Conservation (phyloP, 2,329 filamentous ascomycete genomes). For the Aspergillus aculeatus region DNA sequence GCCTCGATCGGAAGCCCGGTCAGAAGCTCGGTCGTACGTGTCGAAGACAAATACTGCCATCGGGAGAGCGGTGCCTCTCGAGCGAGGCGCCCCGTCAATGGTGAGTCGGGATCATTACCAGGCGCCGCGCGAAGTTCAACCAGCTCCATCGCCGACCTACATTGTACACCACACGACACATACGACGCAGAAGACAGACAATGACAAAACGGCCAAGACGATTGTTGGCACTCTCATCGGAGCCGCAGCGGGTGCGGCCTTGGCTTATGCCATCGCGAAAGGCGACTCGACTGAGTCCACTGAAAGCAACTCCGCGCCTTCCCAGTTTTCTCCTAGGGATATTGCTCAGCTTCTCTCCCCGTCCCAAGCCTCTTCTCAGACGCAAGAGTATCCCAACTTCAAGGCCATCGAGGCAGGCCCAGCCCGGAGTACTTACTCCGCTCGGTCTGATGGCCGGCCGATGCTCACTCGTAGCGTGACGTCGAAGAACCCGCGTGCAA, state of each 20-base stretch:
- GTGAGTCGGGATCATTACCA: slow-evolving; percentile 23
- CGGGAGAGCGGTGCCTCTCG: slow-evolving; percentile 20
- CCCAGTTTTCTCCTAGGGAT: slow-evolving; percentile 26
- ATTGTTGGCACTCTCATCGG: slow-evolving; percentile 75
- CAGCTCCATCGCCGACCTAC: slow-evolving; percentile 25
- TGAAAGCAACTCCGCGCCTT: slow-evolving; percentile 22
- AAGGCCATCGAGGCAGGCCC: slow-evolving; percentile 36
- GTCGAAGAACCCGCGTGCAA: slow-evolving; percentile 43
- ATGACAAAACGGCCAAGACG: slow-evolving; percentile 54
- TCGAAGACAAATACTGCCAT: slow-evolving; percentile 28
- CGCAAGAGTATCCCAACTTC: slow-evolving; percentile 25
- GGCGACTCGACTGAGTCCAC: slow-evolving; percentile 46
- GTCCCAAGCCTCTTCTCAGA: slow-evolving; percentile 24
- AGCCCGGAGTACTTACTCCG: slow-evolving; percentile 28
- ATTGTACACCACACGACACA: slow-evolving; percentile 24
- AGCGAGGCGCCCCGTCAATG: slow-evolving; percentile 16
- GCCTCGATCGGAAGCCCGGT: slow-evolving; percentile 29
- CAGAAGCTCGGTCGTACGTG: slow-evolving; percentile 30
- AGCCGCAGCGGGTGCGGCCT: slow-evolving; percentile 72
- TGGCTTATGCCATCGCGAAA: slow-evolving; percentile 72
- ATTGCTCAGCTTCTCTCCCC: slow-evolving; percentile 24
- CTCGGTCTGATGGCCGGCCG: slow-evolving; percentile 31
- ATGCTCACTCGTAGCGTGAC: slow-evolving; percentile 33
- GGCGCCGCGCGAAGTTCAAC: slow-evolving; percentile 23
- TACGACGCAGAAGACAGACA: slow-evolving; percentile 32